phyloP scores from a whole-genome alignment of 2,329 filamentous ascomycete species.

The Cladorrhinum sp. region DNA sequence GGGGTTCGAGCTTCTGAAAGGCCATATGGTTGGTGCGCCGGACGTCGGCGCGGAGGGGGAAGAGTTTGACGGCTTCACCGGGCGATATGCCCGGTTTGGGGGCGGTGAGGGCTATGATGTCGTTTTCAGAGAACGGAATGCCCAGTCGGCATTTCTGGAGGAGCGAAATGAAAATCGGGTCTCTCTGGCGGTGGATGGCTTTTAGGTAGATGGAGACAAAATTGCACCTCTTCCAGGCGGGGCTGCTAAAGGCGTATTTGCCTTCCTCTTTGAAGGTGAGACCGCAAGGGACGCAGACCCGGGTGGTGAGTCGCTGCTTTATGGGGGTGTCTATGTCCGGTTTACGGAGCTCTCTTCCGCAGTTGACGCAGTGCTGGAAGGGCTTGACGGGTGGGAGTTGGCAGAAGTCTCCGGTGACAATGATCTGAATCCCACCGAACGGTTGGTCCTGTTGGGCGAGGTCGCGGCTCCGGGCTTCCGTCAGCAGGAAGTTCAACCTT shows the following conservation, averaged over 20 bases:
- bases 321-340: too few relatives aligned
- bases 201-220: constrained; percentile 53
- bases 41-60: constrained; percentile 41
- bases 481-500: constrained; percentile 49
- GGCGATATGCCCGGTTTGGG: too few relatives aligned
- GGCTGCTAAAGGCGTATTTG: constrained; percentile 59
- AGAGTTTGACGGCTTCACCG: constrained; percentile 45
- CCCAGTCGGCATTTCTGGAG: constrained; percentile 54
- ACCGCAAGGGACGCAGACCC: constrained; percentile 37
- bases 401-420: constrained; percentile 59
- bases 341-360: constrained; percentile 38
- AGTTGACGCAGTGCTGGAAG: constrained; percentile 51
- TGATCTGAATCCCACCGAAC: constrained; percentile 50
- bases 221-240: constrained; percentile 51
- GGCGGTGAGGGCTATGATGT: constrained; percentile 44
- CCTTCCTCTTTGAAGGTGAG: constrained; percentile 31
- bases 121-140: constrained; percentile 33
- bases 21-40: constrained; percentile 34
- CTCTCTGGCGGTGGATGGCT: constrained; percentile 55
- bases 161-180: constrained; percentile 51
- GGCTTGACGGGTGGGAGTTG: constrained; percentile 59
- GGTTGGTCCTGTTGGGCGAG: constrained; percentile 18
- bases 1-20: constrained; percentile 33
- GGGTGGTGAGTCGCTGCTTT: too few relatives aligned
- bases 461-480: constrained; percentile 30